These are phyloP conservation scores for Parachaetomium inaequale DNA, from an alignment of 495 filamentous ascomycete species.

Conservation along the genomic window DNA sequence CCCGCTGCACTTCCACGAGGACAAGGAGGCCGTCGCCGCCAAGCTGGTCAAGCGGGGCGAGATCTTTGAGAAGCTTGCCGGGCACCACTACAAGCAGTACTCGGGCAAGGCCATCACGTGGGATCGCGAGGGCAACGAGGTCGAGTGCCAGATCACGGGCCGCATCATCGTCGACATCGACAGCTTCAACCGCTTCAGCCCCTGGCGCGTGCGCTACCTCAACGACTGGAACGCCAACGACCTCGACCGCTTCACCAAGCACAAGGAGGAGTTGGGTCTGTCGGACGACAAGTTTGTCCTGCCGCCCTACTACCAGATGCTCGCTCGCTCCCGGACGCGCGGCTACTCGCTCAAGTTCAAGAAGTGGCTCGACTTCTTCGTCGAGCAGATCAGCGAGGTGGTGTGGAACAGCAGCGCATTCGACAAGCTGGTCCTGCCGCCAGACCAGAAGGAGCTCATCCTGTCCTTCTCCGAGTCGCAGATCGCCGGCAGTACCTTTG, in stretches of 20 bases:
- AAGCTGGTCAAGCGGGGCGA: constrained; percentile 46
- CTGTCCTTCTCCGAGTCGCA: constrained; percentile 50
- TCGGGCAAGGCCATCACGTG: constrained; percentile 44
- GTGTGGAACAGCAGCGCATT: constrained; percentile 54
- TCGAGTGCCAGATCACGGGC: constrained; percentile 29
- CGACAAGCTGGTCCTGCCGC: constrained; percentile 51
- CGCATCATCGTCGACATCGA: constrained; percentile 38
- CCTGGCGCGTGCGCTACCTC: constrained; percentile 27
- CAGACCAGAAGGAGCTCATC: constrained; percentile 52
- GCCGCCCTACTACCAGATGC: constrained; percentile 42
- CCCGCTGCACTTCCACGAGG: constrained; percentile 55
- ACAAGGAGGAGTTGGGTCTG: constrained; percentile 22
- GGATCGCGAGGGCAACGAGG: constrained; percentile 35
- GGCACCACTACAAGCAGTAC: constrained; percentile 56
- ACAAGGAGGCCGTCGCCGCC: constrained; percentile 39
- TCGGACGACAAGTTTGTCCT: constrained; percentile 23
- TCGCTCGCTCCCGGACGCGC: constrained; percentile 39
- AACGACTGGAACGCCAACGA: constrained; percentile 34
- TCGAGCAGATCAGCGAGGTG: constrained; percentile 41
- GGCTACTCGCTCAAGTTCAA: constrained; percentile 47
- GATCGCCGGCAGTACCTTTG: constrained; percentile 54
- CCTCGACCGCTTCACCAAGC: constrained; percentile 25
- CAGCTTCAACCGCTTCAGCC: constrained; percentile 37
- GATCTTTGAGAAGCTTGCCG: constrained; percentile 52
- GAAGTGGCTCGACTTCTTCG: constrained; percentile 41